Evolutionary conservation across 208 protist genomes (phyloP), one percentile per base, ranked within the genome.

Genomic region (Porcisia hertigi): DNA sequence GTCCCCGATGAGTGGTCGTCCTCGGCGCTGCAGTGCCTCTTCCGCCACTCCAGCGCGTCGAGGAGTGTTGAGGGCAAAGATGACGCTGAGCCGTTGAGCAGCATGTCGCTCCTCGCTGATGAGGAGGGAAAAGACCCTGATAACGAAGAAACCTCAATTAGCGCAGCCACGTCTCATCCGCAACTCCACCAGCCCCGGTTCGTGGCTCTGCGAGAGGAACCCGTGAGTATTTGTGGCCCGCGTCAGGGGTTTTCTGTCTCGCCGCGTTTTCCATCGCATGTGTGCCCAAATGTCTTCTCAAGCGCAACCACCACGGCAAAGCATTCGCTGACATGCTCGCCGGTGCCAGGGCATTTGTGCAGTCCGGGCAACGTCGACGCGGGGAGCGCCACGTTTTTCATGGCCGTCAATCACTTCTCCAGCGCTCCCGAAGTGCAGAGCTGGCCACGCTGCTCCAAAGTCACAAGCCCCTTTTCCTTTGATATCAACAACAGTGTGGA

Each of bases 351-450:
- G 57, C 25, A 39, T 25, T 12, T 39, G 12, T 4, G 12, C 53
- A 23, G 63, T 43, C 12, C 23, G 53, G 58, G 57, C 74, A 41
- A 34, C 23, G 36, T 30, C 23, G 9, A 18, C 23, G 55, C 62
- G 39, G 45, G 14, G 39, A 47, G 34, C 9, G 41, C 49, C 54
- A n/a, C 45, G 1, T 25, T 34, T 30, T 23, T 53, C 23, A 9
- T 69, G 47, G 47, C 55, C 25, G 52, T 60, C 16, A 53, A 72
- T 47, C 64, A 76, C 71, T 76, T 81, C 18, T 18, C 71, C 25
- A 73, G 71, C 52, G 14, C 64, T 12, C 55, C n/a, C 25, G 65
- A 77, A 54, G 30, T 73, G 63, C 65, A 55, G n/a, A 73, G 41
- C 23, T 60, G 64, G 54, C 45, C 53, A 49, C 77, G 18, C 23